These are phyloP conservation scores for Patellifolia procumbens DNA, from an alignment of 179 eudicot genomes.

Conservation along the genomic window DNA sequence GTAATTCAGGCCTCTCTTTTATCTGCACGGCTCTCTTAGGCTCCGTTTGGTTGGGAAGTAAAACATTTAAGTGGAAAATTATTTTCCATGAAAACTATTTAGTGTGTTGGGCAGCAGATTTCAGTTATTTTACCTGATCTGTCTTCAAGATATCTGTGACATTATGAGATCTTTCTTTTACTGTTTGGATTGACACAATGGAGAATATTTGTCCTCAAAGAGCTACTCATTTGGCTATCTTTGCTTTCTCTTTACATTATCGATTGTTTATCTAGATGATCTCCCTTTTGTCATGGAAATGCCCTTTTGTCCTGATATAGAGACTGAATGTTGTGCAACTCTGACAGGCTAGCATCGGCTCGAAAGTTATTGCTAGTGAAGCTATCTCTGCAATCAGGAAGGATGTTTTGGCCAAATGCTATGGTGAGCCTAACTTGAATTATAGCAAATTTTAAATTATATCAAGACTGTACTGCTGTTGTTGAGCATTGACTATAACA, in stretches of 20 bases:
- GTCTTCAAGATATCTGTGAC: not conserved
- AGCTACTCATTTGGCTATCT: not conserved
- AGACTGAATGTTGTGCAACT: slow-evolving; percentile 16
- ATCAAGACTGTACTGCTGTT: not conserved
- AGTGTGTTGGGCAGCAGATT: not conserved
- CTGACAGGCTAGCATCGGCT: slow-evolving; percentile 86
- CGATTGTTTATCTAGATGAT: not conserved
- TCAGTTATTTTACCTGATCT: not conserved
- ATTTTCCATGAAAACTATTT: too few species aligned
- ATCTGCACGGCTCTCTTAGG: too few species aligned
- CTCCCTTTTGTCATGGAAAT: not conserved
- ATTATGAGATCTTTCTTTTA: not conserved
- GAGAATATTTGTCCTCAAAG: not conserved
- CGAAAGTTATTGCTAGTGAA: slow-evolving; percentile 97
- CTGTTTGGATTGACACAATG: not conserved
- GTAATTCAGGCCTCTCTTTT: too few species aligned
- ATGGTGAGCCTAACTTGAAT: slow-evolving; percentile 52
- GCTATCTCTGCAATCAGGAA: slow-evolving; percentile 88
- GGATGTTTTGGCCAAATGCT: slow-evolving; percentile 95
- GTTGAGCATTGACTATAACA: not conserved
- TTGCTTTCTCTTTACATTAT: not conserved
- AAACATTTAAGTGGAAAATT: too few species aligned
- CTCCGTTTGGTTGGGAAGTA: too few species aligned
- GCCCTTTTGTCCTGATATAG: not conserved
- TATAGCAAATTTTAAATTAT: not conserved